Evolutionary conservation across 2,329 filamentous ascomycete genomes (phyloP), one percentile per base, ranked within the genome.

Genomic region (Harringtonia aguacate): DNA sequence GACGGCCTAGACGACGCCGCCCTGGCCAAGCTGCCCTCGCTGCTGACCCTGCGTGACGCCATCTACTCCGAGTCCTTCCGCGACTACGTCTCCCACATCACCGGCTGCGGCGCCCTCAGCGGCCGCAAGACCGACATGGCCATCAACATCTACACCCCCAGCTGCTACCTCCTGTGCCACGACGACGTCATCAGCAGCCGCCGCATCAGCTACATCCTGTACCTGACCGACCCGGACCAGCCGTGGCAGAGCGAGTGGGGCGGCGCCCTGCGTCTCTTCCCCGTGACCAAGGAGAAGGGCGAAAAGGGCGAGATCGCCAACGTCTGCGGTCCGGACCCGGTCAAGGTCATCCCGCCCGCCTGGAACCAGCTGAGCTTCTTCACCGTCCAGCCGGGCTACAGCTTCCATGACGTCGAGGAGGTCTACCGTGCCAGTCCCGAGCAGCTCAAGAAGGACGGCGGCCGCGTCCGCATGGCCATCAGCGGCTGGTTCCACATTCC

Each of bases 311-410:
- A 83, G 51, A 70, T 83, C 21, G 86, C 90, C 52, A 84, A 84
- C 62, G 82, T 90, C 1, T 89, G 90, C 5, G 73, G 77, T 46
- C 81, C 90, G 0, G 84, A 95, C 54, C 80, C 79, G 56, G 79
- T 73, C 53, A 83, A 94, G 55, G 77, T 81, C 35, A 95, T 98
- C 47, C 89, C 92, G 1, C 92, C 92, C 0, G 87, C 89, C 0
- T 98, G 90, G 79, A 95, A 97, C 63, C 92, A 98, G 68, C 73
- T 98, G 48, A 92, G 86, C 55, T 98, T 98, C 75, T 98, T 98
- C 62, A 88, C 89, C 17, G 94, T 98, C 8, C 88, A 95, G 66
- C 92, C 92, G 1, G 92, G 92, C n/a, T 82, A 95, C 72, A 97
- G 90, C 61, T 98, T 97, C 64, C 92, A 98, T 64, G 92, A 98